Conservation (phyloP, 257 asterid species). For the Nicotiana attenuata region DNA sequence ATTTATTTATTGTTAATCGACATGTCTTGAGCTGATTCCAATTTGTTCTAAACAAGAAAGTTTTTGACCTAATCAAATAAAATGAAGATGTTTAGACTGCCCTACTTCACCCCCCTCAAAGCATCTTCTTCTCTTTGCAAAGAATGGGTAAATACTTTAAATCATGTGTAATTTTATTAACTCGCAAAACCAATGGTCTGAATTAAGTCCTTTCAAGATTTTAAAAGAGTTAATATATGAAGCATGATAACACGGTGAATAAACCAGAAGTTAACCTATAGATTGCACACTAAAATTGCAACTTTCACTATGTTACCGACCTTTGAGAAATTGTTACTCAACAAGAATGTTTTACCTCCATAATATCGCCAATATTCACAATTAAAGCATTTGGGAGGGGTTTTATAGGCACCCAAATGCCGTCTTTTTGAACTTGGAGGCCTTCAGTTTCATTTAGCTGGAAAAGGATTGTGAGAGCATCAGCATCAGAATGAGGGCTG, state of each 20-base stretch:
- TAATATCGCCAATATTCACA: constrained; percentile 47
- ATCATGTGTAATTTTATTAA: not conserved
- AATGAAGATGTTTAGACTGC: not conserved
- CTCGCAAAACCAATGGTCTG: not conserved
- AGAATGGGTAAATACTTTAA: not conserved
- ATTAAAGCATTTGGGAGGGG: constrained; percentile 46
- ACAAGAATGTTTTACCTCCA: constrained; percentile 36
- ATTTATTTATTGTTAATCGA: too few relatives aligned
- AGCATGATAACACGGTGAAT: not conserved
- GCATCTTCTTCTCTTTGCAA: not conserved
- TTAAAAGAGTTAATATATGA: not conserved
- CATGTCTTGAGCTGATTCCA: not conserved
- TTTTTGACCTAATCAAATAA: not conserved
- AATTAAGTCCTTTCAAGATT: not conserved
- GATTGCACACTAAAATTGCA: not conserved
- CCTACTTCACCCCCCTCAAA: not conserved
- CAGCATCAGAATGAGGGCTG: constrained; percentile 56
- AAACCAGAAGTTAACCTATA: not conserved
- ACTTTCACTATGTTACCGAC: not conserved
- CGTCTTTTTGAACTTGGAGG: constrained; percentile 42
- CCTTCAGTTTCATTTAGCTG: constrained; percentile 50
- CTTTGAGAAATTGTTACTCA: not conserved
- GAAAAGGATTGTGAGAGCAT: constrained; percentile 43
- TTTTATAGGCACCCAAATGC: constrained; percentile 37
- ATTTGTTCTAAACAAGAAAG: not conserved